Percentiles rank a stretch among this genome's conserved stretches.
These are phyloP conservation scores for Magnolia kwangsiensis DNA, from an alignment of 164 flowering plant species.

Conservation along the genomic window DNA sequence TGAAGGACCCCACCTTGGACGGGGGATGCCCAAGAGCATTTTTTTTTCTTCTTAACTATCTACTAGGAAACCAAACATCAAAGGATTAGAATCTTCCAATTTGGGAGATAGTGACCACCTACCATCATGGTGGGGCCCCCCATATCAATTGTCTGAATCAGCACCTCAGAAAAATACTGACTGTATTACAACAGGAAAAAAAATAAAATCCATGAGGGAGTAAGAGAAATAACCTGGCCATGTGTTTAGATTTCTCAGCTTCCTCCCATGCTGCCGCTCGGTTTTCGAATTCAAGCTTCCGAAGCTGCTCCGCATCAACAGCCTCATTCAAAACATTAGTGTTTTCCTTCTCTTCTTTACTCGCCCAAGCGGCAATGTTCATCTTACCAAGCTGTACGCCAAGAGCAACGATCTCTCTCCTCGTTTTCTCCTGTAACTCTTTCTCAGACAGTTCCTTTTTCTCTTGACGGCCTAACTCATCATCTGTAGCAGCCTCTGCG, in stretches of 20 bases:
- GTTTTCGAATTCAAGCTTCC: slow-evolving; percentile 44
- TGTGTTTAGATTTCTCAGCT: slow-evolving; percentile 76
- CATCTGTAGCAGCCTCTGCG: slow-evolving; percentile 23
- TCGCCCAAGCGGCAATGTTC: slow-evolving; percentile 96
- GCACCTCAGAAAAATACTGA: neutral
- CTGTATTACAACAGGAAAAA: neutral
- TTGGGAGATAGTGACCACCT: too few species aligned
- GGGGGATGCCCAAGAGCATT: too few species aligned
- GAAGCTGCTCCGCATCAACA: slow-evolving; percentile 33
- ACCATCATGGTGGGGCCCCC: too few species aligned
- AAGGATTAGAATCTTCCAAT: too few species aligned
- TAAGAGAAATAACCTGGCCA: slow-evolving; percentile 56
- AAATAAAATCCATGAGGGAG: neutral
- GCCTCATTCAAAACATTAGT: slow-evolving; percentile 21
- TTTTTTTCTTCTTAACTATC: too few species aligned
- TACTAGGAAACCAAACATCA: too few species aligned
- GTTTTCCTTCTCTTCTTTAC: slow-evolving; percentile 67
- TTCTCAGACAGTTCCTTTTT: slow-evolving; percentile 56
- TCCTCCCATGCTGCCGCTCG: slow-evolving; percentile 94
- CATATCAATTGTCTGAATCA: too few species aligned
- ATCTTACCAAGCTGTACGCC: slow-evolving; percentile 92
- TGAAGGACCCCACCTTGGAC: too few species aligned
- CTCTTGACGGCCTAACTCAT: slow-evolving; percentile 19
- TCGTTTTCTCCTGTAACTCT: slow-evolving; percentile 69
- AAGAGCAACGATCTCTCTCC: slow-evolving; percentile 80